Base-by-base conservation (phyloP, 2,329 filamentous ascomycete genomes). In the Westerdykella aurantiaca region DNA sequence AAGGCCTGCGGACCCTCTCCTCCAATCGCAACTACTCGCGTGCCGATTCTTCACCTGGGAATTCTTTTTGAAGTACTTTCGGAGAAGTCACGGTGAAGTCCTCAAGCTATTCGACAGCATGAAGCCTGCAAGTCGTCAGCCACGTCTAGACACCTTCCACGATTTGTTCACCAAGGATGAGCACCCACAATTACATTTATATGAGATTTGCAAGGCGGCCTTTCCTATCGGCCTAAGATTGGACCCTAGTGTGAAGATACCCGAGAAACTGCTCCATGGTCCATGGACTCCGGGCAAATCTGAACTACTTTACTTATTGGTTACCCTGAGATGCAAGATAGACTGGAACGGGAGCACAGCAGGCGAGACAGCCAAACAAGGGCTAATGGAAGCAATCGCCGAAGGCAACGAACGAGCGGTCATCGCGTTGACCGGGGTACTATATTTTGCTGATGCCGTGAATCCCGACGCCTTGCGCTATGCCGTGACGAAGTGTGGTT, bases 41-140 rank as follows among this genome's bases (percentile, higher is more conserved):
- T 63, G 60, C 22, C 58, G 53, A 12, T 68, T 68, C 54, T 66
- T 67, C 52, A 64, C 60, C 12, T 67, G 54, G 55, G 40, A 56
- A 3, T 68, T 67, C 44, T 67, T 68, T 44, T 43, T 60, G 11
- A 43, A 37, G 16, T 68, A 68, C 34, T 61, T 64, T 17, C 35
- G 54, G 6, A 56, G 52, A 41, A 61, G 64, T 13, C 59, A 62
- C 31, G 50, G 53, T 38, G 56, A 56, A 10, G 49, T 61, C 48
- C 46, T 63, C 31, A 53, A 52, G 12, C 39, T 58, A 29, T 29
- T 29, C 25, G 25, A 29, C 25, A 9, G 11, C 25, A 29, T 29
- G 7, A 29, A 12, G 25, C 25, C 7, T 9, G 25, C 25, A 29
- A 29, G 25, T 29, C 3, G 25, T 29, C 25, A 29, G 18, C 25